phyloP scores from a whole-genome alignment of 1,139 yeast species.

The Yamadazyma conglobata region DNA sequence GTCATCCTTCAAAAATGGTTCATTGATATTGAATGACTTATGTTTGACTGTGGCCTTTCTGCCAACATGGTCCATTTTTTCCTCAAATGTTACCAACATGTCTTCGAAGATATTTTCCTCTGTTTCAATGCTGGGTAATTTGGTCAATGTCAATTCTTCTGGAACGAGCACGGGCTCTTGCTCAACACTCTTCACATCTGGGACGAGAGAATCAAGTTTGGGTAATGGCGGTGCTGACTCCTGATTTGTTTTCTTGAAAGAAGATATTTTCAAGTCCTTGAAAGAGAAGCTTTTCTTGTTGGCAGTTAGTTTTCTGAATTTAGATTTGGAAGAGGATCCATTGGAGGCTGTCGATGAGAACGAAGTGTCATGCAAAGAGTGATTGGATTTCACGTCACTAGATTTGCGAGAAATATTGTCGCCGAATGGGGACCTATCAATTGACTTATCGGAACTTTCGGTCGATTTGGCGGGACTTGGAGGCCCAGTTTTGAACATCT shows the following conservation, averaged over 20 bases:
- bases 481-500: constrained; percentile 11
- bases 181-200: too few relatives aligned
- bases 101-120: constrained; percentile 34
- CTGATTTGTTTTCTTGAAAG: constrained; percentile 10
- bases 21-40: constrained; percentile 16
- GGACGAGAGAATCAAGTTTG: constrained; percentile 1
- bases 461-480: constrained; percentile 1
- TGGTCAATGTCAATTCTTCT: constrained; percentile 17
- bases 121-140: constrained; percentile 32
- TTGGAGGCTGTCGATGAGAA: background rate
- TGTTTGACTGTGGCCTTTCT: constrained; percentile 16
- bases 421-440: background rate
- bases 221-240: constrained; percentile 12
- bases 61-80: constrained; percentile 21
- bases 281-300: constrained; percentile 14
- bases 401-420: too few relatives aligned
- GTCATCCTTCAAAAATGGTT: constrained; percentile 41
- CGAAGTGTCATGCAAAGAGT: background rate
- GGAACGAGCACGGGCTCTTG: constrained; percentile 2
- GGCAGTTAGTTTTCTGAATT: constrained; percentile 10
- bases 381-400: constrained; percentile 1
- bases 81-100: constrained; percentile 28
- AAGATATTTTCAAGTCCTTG: constrained; percentile 13
- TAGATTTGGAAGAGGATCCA: constrained; percentile 2
- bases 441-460: too few relatives aligned